Base-by-base conservation (phyloP, 2,329 filamentous ascomycete species). In the Exserohilum turcica region DNA sequence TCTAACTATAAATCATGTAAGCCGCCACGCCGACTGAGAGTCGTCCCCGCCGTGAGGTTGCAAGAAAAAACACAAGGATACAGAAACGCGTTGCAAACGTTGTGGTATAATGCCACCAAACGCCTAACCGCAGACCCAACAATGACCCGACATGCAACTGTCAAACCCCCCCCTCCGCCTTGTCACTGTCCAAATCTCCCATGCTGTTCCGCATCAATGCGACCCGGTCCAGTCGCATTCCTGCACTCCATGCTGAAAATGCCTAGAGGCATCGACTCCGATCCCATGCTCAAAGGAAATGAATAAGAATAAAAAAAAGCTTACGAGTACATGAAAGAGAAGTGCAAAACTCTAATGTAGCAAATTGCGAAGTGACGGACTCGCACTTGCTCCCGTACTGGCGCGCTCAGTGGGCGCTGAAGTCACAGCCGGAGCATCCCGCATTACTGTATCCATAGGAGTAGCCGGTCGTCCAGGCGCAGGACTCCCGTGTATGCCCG, bases 351-450 rank as follows among this genome's bases (percentile, higher is more conserved):
- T 58, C 59, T 72, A 79, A 65, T 78, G 76, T 56, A 81, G 63
- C 53, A 81, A 59, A 61, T 81, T 80, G 48, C 75, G 73, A 63
- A 81, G 66, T 52, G 74, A 79, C 12, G 79, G 79, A 56, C 77
- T 80, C 10, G 78, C 78, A 55, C 78, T 80, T 12, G 79, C 74
- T 42, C 72, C 74, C 9, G 68, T 73, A 33, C 56, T 72, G 27
- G 59, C 59, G 21, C 70, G 70, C 51, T 70, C 67, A 38, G 56
- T 61, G 6, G 65, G 60, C 27, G 66, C 67, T 42, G 64, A 66
- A 33, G 65, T 67, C 1, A 62, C 57, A 16, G 59, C 43, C 10
- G 66, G 66, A 24, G 60, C 62, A 43, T 74, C 69, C 50, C 71
- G 66, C 68, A 74, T 72, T 8, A 70, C 45, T 4, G 65, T 59